A percentile compares a stretch with the other conserved stretches of the same genome.
These are phyloP conservation scores for Teunomyces barrocoloradensis DNA, from an alignment of 805 yeast genomes.

Conservation along the genomic window DNA sequence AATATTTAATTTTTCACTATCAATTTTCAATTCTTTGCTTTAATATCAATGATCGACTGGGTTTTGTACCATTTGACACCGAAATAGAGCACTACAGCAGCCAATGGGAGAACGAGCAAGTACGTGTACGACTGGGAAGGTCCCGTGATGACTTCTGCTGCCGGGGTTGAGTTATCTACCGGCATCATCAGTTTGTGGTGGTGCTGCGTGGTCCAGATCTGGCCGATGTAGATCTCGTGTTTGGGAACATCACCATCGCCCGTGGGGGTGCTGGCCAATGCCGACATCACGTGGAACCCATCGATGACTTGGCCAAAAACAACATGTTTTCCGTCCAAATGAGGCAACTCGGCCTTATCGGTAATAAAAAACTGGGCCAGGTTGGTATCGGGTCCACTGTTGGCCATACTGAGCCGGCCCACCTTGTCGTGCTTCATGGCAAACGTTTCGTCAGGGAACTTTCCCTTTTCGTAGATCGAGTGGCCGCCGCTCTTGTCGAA, in stretches of 20 bases:
- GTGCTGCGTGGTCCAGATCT: slow-evolving; percentile 11
- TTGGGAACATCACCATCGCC: background rate
- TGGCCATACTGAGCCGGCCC: slow-evolving; percentile 28
- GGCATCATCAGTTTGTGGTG: slow-evolving; percentile 1
- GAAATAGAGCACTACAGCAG: background rate
- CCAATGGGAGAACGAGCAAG: background rate
- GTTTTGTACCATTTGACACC: background rate
- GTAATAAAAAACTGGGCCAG: slow-evolving; percentile 25
- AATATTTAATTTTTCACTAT: background rate
- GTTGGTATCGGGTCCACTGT: slow-evolving; percentile 21
- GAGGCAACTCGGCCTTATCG: slow-evolving; percentile 13
- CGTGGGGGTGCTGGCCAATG: background rate
- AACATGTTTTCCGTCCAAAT: slow-evolving; percentile 23
- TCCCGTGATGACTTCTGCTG: background rate
- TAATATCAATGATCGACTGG: background rate
- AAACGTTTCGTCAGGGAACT: slow-evolving; percentile 22
- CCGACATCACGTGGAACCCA: slow-evolving; percentile 22
- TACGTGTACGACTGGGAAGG: background rate
- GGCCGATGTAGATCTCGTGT: background rate
- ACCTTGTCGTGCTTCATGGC: slow-evolving; percentile 19
- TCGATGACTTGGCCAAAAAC: slow-evolving; percentile 26
- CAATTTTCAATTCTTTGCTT: background rate
- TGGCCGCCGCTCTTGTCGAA: slow-evolving; percentile 19
- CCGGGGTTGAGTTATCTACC: background rate
- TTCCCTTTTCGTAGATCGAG: slow-evolving; percentile 12